Conservation (phyloP, 768 basidiomycete genomes). For the Suillus hirtellus region DNA sequence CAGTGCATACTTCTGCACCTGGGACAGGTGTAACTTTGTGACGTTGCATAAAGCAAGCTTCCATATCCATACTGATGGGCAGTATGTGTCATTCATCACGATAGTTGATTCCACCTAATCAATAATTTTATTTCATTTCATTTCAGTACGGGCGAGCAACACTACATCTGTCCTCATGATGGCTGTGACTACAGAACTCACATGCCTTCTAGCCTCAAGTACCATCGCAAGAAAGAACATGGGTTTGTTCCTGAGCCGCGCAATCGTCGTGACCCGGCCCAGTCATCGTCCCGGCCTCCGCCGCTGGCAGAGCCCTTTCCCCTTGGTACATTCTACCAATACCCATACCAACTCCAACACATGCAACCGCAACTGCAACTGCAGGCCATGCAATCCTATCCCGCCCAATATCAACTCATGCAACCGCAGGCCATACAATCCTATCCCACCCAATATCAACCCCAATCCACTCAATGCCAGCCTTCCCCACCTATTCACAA, state of each 20-base stretch:
- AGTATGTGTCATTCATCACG: slow-evolving; percentile 16
- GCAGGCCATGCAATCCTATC: too few relatives aligned
- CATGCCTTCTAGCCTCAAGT: slow-evolving; percentile 26
- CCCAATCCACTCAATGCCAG: background rate
- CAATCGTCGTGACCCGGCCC: background rate
- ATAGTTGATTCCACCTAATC: too few relatives aligned
- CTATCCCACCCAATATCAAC: too few relatives aligned
- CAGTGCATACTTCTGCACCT: slow-evolving; percentile 16
- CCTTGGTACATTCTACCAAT: too few relatives aligned
- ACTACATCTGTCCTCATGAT: slow-evolving; percentile 9
- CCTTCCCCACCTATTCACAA: background rate
- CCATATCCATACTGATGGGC: slow-evolving; percentile 15
- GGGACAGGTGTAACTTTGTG: slow-evolving; percentile 15
- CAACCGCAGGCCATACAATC: too few relatives aligned
- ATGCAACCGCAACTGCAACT: too few relatives aligned
- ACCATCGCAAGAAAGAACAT: slow-evolving; percentile 25
- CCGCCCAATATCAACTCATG: too few relatives aligned
- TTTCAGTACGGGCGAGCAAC: slow-evolving; percentile 24
- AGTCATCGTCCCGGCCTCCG: too few relatives aligned
- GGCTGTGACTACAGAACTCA: slow-evolving; percentile 22
- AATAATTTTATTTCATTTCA: background rate
- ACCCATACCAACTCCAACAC: background rate
- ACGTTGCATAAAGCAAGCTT: too few relatives aligned
- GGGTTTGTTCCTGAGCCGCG: slow-evolving; percentile 18
- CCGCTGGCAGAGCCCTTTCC: too few relatives aligned